Evolutionary conservation across 2,329 filamentous ascomycete genomes (phyloP), one percentile per base, ranked within the genome.

Genomic region (Zymoseptoria ardabiliae): DNA sequence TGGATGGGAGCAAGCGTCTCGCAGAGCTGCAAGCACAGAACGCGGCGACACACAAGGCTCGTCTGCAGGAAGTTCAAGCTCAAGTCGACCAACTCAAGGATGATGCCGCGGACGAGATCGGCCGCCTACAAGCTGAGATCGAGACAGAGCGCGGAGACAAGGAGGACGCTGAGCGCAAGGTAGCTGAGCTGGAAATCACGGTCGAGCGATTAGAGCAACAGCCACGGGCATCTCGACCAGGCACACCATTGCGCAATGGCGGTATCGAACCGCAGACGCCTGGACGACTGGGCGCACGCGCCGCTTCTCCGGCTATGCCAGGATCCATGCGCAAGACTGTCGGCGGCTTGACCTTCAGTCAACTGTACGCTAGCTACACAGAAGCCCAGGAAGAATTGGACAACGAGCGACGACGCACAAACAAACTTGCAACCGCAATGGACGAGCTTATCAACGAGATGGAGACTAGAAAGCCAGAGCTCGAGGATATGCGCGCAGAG

Each of bases 381-480:
- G 79, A 82, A 67, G 76, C 82, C 65, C 89, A 94, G 79, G 80
- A 84, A 58, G 83, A 89, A 67, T 80, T 97, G 35, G 85, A 86
- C 3, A 83, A 81, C 2, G 89, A 96, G 73, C 86, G 87, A 70
- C 83, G 89, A 60, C 84, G 86, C 21, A 91, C 85, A 66, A 85
- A 89, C 63, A 85, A 90, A 70, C 83, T 97, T 10, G 83, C 84
- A 19, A 82, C 85, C 45, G 85, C 93, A 51, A 79, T 97, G 51
- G 90, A 97, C 64, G 89, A 94, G 60, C 90, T 97, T 78, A 84
- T 97, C 60, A 82, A 86, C 45, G 88, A 92, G 59, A 77, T 97
- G 45, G 92, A 99, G 72, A 87, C 87, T 22, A 92, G 90, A 72
- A 86, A 88, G 23, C 94, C 94, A 0, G 91, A 97, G 69, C 84